These are phyloP conservation scores for Botrytis aclada DNA, from an alignment of 2,329 filamentous ascomycete species.

Conservation along the genomic window DNA sequence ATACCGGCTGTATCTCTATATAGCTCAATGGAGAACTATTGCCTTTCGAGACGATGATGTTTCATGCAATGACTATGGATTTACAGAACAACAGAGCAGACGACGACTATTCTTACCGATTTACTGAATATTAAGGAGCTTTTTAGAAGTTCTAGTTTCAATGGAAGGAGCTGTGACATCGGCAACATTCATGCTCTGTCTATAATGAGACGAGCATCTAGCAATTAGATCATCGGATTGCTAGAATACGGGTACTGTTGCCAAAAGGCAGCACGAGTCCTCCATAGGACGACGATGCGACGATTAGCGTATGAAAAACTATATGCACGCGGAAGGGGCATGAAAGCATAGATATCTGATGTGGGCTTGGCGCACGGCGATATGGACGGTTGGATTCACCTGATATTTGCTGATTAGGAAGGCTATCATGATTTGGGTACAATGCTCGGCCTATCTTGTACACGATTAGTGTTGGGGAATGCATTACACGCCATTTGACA, in stretches of 20 bases:
- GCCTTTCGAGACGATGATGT: not conserved
- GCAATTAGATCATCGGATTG: conserved; percentile 3
- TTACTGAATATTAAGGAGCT: not conserved
- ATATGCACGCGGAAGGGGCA: not conserved
- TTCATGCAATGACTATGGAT: not conserved
- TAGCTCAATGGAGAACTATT: not conserved
- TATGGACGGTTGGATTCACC: not conserved
- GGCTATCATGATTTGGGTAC: not conserved
- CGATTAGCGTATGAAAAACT: not conserved
- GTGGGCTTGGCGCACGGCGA: not conserved
- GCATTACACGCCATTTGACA: not conserved
- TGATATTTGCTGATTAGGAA: not conserved
- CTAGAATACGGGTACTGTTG: not conserved
- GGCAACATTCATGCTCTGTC: not conserved
- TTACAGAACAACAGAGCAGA: not conserved
- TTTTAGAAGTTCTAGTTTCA: not conserved
- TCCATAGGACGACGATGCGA: not conserved
- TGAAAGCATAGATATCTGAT: not conserved
- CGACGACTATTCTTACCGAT: not conserved
- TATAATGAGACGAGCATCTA: not conserved
- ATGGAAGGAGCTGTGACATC: not conserved
- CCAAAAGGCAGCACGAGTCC: too few species aligned
- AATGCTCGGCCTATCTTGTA: not conserved
- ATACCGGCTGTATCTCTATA: not conserved
- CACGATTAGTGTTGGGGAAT: not conserved